A percentile compares a stretch with the other conserved stretches of the same genome.
These are phyloP conservation scores for Darksidea phi DNA, from an alignment of 495 filamentous ascomycete genomes.

Conservation along the genomic window DNA sequence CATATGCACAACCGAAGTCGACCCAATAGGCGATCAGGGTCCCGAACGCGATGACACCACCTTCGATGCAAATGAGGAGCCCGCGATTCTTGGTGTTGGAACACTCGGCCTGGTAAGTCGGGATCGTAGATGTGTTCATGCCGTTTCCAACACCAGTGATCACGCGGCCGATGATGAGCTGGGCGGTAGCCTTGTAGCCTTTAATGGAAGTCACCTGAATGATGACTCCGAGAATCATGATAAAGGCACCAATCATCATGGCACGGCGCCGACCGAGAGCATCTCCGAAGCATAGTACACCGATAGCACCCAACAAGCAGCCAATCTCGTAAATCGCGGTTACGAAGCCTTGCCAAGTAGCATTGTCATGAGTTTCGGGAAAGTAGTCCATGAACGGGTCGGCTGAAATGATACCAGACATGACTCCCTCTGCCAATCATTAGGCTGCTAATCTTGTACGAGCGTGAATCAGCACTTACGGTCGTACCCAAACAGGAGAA, in stretches of 20 bases:
- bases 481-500: conserved; percentile 38
- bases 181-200: conserved; percentile 49
- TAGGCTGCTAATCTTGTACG: not conserved
- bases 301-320: conserved; percentile 72
- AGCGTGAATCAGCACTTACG: conserved; percentile 10
- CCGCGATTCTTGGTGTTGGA: conserved; percentile 74
- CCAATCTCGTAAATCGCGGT: conserved; percentile 84
- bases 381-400: conserved; percentile 69
- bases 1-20: conserved; percentile 71
- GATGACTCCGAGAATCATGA: conserved; percentile 74
- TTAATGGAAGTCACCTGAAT: conserved; percentile 62
- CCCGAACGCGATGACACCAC: conserved; percentile 75
- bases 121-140: conserved; percentile 70
- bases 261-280: conserved; percentile 55
- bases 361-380: conserved; percentile 61
- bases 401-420: conserved; percentile 79
- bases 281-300: conserved; percentile 68
- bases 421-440: conserved; percentile 55
- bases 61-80: conserved; percentile 81
- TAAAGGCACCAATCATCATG: conserved; percentile 60
- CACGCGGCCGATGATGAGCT: conserved; percentile 72
- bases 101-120: conserved; percentile 77
- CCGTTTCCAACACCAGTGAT: conserved; percentile 74
- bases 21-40: conserved; percentile 80
- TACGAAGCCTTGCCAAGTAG: conserved; percentile 75